Base-by-base conservation (phyloP, 225 moss, liverwort and hornwort genomes). In the Lunularia cruciata region DNA sequence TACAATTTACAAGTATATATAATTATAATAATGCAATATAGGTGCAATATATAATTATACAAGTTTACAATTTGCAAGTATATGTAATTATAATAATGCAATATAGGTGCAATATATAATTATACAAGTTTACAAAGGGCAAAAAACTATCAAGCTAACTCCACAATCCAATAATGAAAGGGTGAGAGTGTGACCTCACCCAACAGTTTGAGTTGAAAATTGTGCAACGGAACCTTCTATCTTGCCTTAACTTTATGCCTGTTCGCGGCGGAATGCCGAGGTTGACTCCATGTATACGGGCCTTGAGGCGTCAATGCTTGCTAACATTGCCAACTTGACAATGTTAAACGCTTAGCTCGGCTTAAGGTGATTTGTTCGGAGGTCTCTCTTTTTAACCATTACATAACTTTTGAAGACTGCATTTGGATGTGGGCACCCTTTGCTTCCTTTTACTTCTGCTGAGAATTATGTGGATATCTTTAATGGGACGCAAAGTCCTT, bases 211-310 rank as follows among this genome's bases (percentile, higher is more conserved):
- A 6, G 13, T 61, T 15, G 13, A 5, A 40, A 2, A 23, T 38
- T 10, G 22, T 38, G 25, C 5, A 23, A 40, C 39, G 42, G 39
- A 40, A 13, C 19, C n/a, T n/a, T 61, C 7, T 7, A 20, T 59
- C 19, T 25, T 39, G 38, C 22, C 38, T 61, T 39, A 35, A 0
- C 42, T 5, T 36, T 9, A n/a, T n/a, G 26, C 7, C 1, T 37
- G 13, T 48, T 18, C 43, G 19, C 56, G 77, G 86, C 89, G 92
- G 49, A 89, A 92, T 46, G 89, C 89, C 52, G 92, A 92, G 76
- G 92, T 92, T 65, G 92, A 92, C 80, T 92, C 87, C 74, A 89
- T 92, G 14, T 84, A 82, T 74, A 89, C 92, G 51, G 92, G 92
- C 23, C 79, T 92, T 22, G 92, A 92, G 79, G 92, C 89, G 75